Percentiles rank a stretch among this genome's conserved stretches.
Conservation (phyloP, 768 basidiomycete species). For the Crepidotus variabilis region DNA sequence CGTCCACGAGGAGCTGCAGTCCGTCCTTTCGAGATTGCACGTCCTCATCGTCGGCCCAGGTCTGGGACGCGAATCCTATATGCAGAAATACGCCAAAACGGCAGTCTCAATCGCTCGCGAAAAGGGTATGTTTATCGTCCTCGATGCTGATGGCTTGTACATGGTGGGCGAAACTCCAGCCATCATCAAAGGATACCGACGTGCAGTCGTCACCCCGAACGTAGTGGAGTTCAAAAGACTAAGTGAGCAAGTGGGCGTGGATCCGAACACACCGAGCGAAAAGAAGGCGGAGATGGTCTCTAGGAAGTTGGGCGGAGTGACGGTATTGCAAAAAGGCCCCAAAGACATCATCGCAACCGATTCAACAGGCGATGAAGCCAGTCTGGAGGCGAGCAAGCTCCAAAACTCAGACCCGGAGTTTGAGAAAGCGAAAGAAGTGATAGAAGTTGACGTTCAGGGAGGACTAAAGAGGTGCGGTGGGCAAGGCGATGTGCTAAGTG, state of each 20-base stretch:
- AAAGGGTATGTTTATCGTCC: constrained; percentile 82
- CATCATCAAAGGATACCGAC: constrained; percentile 78
- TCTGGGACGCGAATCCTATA: constrained; percentile 85
- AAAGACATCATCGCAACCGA: constrained; percentile 80
- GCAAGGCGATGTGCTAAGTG: constrained; percentile 92
- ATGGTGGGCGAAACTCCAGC: constrained; percentile 72
- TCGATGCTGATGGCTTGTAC: constrained; percentile 93
- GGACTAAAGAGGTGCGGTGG: constrained; percentile 93
- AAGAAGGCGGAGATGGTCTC: constrained; percentile 73
- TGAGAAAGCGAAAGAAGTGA: constrained; percentile 52
- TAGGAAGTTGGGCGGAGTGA: constrained; percentile 75
- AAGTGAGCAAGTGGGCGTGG: constrained; percentile 68
- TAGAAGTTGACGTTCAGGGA: constrained; percentile 68
- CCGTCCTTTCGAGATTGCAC: constrained; percentile 82
- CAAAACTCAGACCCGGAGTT: constrained; percentile 42
- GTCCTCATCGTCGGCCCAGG: constrained; percentile 94
- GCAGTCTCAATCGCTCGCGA: constrained; percentile 72
- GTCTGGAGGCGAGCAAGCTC: constrained; percentile 39
- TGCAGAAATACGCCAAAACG: constrained; percentile 77
- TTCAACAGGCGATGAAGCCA: constrained; percentile 53
- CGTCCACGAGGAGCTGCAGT: constrained; percentile 52
- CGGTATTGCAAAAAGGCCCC: constrained; percentile 85
- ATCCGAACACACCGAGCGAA: constrained; percentile 43
- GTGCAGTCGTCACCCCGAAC: constrained; percentile 91
- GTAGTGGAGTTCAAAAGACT: constrained; percentile 89